Percentiles rank a stretch among this genome's conserved stretches.
These are phyloP conservation scores for Saccharomyces cerevisiae DNA, from an alignment of 805 yeast genomes.

Conservation along the genomic window DNA sequence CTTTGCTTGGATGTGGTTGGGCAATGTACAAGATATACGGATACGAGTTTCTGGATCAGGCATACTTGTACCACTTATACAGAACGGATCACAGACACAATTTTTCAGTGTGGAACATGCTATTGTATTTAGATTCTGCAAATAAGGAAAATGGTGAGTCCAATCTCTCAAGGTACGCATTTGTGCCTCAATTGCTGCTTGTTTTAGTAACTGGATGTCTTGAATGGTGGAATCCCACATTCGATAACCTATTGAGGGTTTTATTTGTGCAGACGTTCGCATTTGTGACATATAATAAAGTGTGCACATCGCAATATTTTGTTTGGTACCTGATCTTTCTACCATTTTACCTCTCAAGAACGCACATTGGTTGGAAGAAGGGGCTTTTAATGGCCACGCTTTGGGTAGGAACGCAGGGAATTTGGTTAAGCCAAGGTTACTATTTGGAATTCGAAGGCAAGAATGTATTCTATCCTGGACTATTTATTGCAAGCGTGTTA, in stretches of 20 bases:
- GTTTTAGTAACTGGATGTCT: slow-evolving; percentile 9
- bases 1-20: slow-evolving; percentile 42
- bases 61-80: slow-evolving; percentile 74
- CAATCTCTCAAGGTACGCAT: slow-evolving; percentile 45
- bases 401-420: slow-evolving; percentile 68
- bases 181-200: slow-evolving; percentile 70
- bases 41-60: slow-evolving; percentile 60
- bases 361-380: slow-evolving; percentile 31
- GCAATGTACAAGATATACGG: slow-evolving; percentile 69
- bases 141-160: slow-evolving; percentile 2
- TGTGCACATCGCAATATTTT: slow-evolving; percentile 90
- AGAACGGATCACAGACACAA: slow-evolving; percentile 92
- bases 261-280: slow-evolving; percentile 69
- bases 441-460: slow-evolving; percentile 71
- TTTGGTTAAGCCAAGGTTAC: slow-evolving; percentile 77
- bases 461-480: slow-evolving; percentile 51
- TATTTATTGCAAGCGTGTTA: slow-evolving; percentile 45
- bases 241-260: slow-evolving; percentile 39
- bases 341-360: slow-evolving; percentile 57
- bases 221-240: slow-evolving; percentile 23
- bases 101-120: slow-evolving; percentile 77
- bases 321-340: slow-evolving; percentile 85
- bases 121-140: slow-evolving; percentile 55
- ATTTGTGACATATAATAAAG: slow-evolving; percentile 74
- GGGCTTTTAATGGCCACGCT: slow-evolving; percentile 38